A percentile compares a stretch with the other conserved stretches of the same genome.
phyloP scores from a whole-genome alignment of 2,329 filamentous ascomycete genomes.

The Purpureocillium takamizusanense region DNA sequence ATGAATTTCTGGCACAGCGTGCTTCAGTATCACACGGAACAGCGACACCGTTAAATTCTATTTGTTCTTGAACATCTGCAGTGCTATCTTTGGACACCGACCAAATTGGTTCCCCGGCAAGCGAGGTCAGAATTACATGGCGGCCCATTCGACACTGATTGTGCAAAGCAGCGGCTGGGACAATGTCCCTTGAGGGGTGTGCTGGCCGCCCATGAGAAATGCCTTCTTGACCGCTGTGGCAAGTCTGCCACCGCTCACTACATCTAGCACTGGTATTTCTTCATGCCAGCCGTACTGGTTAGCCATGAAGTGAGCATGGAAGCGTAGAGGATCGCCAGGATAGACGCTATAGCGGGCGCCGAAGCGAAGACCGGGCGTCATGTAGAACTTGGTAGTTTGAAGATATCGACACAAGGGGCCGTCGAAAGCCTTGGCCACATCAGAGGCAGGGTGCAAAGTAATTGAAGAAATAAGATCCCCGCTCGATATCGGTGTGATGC shows the following conservation, averaged over 20 bases:
- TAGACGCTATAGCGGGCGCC: slow-evolving; percentile 93
- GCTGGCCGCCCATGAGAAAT: slow-evolving; percentile 71
- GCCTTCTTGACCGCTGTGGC: slow-evolving; percentile 96
- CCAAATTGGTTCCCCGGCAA: neutral
- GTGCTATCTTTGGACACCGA: no score
- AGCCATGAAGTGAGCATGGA: slow-evolving; percentile 89
- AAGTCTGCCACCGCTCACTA: slow-evolving; percentile 77
- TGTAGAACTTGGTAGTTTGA: slow-evolving; percentile 71
- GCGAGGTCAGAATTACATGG: slow-evolving; percentile 53
- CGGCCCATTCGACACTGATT: slow-evolving; percentile 90
- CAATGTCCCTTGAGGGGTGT: slow-evolving; percentile 19
- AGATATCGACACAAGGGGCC: slow-evolving; percentile 69
- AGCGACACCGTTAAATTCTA: no score
- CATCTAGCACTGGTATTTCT: slow-evolving; percentile 72
- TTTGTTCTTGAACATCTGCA: no score
- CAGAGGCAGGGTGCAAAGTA: slow-evolving; percentile 6
- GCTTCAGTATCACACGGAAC: no score
- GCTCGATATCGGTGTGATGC: slow-evolving; percentile 26
- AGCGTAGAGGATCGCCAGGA: slow-evolving; percentile 86
- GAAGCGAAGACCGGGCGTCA: slow-evolving; percentile 87
- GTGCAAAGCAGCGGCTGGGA: slow-evolving; percentile 41
- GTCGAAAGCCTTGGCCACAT: slow-evolving; percentile 8
- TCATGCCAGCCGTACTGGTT: slow-evolving; percentile 83
- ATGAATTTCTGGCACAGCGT: no score
- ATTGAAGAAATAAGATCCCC: slow-evolving; percentile 17